These are phyloP conservation scores for Geranium rotundifolium DNA, from an alignment of 345 rosid genomes.

Conservation along the genomic window DNA sequence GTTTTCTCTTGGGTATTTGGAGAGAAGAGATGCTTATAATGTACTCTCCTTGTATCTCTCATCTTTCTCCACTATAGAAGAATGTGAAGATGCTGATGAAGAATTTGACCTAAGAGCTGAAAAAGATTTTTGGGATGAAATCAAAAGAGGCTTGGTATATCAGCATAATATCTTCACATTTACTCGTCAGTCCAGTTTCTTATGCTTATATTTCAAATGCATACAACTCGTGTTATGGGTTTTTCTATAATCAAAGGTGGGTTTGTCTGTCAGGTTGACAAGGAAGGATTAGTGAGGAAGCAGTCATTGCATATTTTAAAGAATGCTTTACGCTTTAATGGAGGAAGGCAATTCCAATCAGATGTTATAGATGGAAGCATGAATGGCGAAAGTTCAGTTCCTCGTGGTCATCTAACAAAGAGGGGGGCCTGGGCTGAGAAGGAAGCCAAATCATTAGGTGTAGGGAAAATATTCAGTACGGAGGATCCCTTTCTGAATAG, in stretches of 20 bases:
- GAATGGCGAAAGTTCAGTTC: slow-evolving; percentile 26
- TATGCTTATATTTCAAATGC: slow-evolving; percentile 9
- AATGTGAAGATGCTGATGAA: slow-evolving; percentile 23
- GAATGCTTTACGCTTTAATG: slow-evolving; percentile 29
- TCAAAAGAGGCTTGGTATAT: slow-evolving; percentile 83
- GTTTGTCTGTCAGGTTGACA: slow-evolving; percentile 39
- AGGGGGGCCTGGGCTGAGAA: slow-evolving; percentile 75
- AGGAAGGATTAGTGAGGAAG: slow-evolving; percentile 75
- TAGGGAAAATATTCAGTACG: slow-evolving; percentile 43
- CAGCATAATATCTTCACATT: slow-evolving; percentile 7
- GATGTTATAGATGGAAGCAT: slow-evolving; percentile 23
- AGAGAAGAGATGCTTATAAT: slow-evolving; percentile 82
- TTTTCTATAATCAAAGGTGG: no score
- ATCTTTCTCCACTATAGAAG: slow-evolving; percentile 26
- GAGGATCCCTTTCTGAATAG: slow-evolving; percentile 33
- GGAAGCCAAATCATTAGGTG: slow-evolving; percentile 88
- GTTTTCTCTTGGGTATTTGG: slow-evolving; percentile 62
- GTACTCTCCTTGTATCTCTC: slow-evolving; percentile 61
- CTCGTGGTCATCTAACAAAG: slow-evolving; percentile 43
- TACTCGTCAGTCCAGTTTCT: slow-evolving; percentile 10
- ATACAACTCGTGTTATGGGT: background rate
- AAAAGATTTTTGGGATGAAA: slow-evolving; percentile 75
- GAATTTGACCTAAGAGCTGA: slow-evolving; percentile 54
- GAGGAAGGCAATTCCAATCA: slow-evolving; percentile 21
- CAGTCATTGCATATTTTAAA: slow-evolving; percentile 81